Conservation (phyloP, 164 flowering plant species). For the Macadamia integrifolia region DNA sequence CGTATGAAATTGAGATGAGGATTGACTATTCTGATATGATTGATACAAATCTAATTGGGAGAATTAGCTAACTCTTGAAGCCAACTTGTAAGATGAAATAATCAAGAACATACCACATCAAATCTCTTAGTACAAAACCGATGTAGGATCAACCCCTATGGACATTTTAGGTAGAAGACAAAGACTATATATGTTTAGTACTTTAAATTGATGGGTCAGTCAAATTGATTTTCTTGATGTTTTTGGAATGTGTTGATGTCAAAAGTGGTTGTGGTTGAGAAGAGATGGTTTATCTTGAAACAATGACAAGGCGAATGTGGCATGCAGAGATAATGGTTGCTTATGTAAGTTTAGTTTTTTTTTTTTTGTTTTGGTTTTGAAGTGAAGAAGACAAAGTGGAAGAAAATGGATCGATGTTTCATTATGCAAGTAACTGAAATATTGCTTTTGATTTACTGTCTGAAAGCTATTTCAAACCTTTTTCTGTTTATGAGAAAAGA, state of each 20-base stretch:
- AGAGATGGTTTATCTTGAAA: constrained; percentile 24
- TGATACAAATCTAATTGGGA: too few relatives aligned
- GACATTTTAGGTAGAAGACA: too few relatives aligned
- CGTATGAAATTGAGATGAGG: too few relatives aligned
- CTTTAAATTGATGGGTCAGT: constrained; percentile 9
- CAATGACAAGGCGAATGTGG: not conserved
- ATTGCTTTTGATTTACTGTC: constrained; percentile 20
- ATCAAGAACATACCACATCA: too few relatives aligned
- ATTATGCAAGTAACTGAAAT: constrained; percentile 33
- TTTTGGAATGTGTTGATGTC: constrained; percentile 24
- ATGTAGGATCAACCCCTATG: too few relatives aligned
- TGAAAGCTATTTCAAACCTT: constrained; percentile 36
- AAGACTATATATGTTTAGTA: not conserved
- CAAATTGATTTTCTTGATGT: constrained; percentile 25
- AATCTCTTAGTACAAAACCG: too few relatives aligned
- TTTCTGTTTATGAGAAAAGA: constrained; percentile 20
- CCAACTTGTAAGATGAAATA: too few relatives aligned
- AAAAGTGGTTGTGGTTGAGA: constrained; percentile 30
- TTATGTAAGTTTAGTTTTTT: constrained; percentile 17
- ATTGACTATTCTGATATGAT: too few relatives aligned
- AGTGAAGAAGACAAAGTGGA: constrained; percentile 12
- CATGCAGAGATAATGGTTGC: constrained; percentile 13
- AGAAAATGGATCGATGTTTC: constrained; percentile 17
- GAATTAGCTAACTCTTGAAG: too few relatives aligned
- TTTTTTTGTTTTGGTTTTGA: constrained; percentile 21